Base-by-base conservation (phyloP, 1,284 basidiomycete genomes). In the Trichosporon asahii region DNA sequence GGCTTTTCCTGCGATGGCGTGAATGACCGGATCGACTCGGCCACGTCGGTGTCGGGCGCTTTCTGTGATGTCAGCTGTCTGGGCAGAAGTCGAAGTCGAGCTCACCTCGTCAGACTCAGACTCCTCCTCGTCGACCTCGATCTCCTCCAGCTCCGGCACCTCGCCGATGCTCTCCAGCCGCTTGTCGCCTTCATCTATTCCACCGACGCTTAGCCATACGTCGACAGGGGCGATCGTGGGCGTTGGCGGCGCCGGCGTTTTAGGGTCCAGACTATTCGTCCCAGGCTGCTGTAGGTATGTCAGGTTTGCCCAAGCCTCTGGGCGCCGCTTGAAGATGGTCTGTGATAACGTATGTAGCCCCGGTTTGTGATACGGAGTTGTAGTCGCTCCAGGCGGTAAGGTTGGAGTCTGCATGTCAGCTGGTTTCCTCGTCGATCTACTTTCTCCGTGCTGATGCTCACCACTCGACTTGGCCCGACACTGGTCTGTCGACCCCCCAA, bases 311-410 rank as follows among this genome's bases (percentile, higher is more conserved):
- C 57, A 31, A 6, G 29, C 57, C 11, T 61, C 57, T 1, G 27
- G 57, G 3, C 57, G 57, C 18, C 57, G 57, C 27, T 61, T 61
- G 57, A 61, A 61, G 18, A 31, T 61, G 8, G 57, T 61, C 57
- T 31, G 57, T 15, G 57, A 61, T 33, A 31, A 33, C 18, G 27
- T 61, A 18, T 61, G 57, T n/a, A 61, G n/a, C 21, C 57, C 57
- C 18, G 27, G 57, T 18, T 31, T 61, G 57, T 61, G 57, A 12
- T 31, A 61, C 4, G 57, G 57, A 5, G 57, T n/a, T 15, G 18
- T 31, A 6, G 18, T 21, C 2, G 18, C 9, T 3, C 29, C 29
- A 5, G 57, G 27, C 18, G 27, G 57, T 15, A 61, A 31, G 1
- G 57, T 31, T 8, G 57, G 57, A 14, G 57, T 31, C 57, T 61